These are phyloP conservation scores for Stachybotrys echinatus DNA, from an alignment of 2,329 filamentous ascomycete species.

Conservation along the genomic window DNA sequence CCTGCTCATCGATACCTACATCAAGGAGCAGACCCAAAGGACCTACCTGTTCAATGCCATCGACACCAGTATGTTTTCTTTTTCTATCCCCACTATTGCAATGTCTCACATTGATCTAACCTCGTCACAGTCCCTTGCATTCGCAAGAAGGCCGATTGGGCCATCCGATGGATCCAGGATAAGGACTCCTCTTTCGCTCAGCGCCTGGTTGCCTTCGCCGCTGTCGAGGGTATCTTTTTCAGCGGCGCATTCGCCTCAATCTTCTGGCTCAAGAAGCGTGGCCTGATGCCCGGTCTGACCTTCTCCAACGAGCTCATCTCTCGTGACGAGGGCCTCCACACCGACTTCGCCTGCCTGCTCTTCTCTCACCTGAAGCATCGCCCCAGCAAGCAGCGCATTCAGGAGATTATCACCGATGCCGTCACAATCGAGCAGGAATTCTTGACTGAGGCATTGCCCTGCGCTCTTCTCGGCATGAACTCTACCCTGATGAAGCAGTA, in stretches of 20 bases:
- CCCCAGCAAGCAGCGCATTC: constrained; percentile 73
- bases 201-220: constrained; percentile 93
- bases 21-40: constrained; percentile 93
- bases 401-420: constrained; percentile 89
- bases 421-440: constrained; percentile 97
- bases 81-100: neutral
- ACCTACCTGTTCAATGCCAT: constrained; percentile 97
- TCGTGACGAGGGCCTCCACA: constrained; percentile 98
- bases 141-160: constrained; percentile 98
- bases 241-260: constrained; percentile 97
- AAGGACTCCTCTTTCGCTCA: constrained; percentile 91
- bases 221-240: constrained; percentile 99
- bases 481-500: constrained; percentile 97
- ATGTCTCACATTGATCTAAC: constrained; percentile 8
- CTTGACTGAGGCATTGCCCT: constrained; percentile 89
- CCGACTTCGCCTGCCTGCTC: constrained; percentile 94
- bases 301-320: constrained; percentile 99
- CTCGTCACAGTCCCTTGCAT: constrained; percentile 74
- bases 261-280: constrained; percentile 99
- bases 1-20: constrained; percentile 97
- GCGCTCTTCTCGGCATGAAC: constrained; percentile 96
- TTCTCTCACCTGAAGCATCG: constrained; percentile 97
- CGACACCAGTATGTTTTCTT: constrained; percentile 72
- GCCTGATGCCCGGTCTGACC: constrained; percentile 95
- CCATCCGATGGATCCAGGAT: constrained; percentile 89